Conservation (phyloP, 1,284 basidiomycete species). For the Melanopsichium pennsylvanicum region DNA sequence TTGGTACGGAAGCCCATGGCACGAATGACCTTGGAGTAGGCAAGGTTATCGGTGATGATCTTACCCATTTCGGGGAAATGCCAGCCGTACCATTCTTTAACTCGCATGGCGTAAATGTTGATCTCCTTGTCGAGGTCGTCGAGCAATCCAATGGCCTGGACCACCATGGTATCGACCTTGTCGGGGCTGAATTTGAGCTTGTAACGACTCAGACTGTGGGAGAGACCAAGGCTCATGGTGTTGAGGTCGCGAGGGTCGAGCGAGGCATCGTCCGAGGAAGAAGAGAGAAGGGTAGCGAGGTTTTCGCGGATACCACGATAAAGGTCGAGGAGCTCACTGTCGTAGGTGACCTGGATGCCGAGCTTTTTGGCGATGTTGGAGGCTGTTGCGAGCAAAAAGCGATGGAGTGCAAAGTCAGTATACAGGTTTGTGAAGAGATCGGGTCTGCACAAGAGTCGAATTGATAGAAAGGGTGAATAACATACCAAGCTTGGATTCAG, state of each 20-base stretch:
- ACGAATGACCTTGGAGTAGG: constrained; percentile 79
- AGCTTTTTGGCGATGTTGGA: constrained; percentile 89
- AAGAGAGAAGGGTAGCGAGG: constrained; percentile 77
- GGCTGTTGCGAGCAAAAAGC: constrained; percentile 9
- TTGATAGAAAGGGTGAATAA: constrained; percentile 18
- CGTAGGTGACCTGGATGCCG: constrained; percentile 82
- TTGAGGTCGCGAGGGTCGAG: constrained; percentile 82
- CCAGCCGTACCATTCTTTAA: constrained; percentile 99
- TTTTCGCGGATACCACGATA: constrained; percentile 96
- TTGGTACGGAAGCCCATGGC: constrained; percentile 76
- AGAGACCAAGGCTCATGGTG: constrained; percentile 96
- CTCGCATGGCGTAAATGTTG: constrained; percentile 98
- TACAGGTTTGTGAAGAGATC: neutral
- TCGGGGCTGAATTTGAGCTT: constrained; percentile 99
- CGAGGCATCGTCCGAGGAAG: constrained; percentile 58
- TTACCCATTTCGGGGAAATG: constrained; percentile 99
- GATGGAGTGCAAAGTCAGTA: constrained; percentile 1
- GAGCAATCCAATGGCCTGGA: constrained; percentile 96
- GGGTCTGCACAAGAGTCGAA: too few relatives aligned
- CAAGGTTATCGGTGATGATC: constrained; percentile 94
- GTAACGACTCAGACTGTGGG: constrained; percentile 95
- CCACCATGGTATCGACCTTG: constrained; percentile 99
- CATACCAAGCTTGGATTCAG: constrained; percentile 89
- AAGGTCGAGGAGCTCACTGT: constrained; percentile 77
- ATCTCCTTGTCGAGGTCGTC: constrained; percentile 99